A percentile compares a stretch with the other conserved stretches of the same genome.
These are phyloP conservation scores for Dentipellis fragilis DNA, from an alignment of 768 basidiomycete species.

Conservation along the genomic window DNA sequence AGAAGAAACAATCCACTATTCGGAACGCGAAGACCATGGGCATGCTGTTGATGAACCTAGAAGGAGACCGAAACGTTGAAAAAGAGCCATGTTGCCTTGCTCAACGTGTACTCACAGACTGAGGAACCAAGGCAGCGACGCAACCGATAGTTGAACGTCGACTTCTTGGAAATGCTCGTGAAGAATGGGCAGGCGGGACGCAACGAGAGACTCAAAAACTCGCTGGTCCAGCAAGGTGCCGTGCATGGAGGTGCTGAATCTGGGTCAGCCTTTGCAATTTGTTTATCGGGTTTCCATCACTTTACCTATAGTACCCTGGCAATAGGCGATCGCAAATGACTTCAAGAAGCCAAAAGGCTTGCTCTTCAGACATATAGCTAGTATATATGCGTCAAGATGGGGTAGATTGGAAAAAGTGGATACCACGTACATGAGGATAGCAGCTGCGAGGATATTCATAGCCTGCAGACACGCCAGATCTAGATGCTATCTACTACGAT, in stretches of 20 bases:
- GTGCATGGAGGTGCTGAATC: constrained; percentile 86
- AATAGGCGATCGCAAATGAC: constrained; percentile 90
- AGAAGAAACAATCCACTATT: constrained; percentile 95
- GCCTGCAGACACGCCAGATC: constrained; percentile 38
- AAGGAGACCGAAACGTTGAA: not conserved
- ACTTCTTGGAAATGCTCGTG: constrained; percentile 86
- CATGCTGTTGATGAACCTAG: constrained; percentile 85
- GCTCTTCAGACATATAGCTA: constrained; percentile 98
- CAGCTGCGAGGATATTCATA: constrained; percentile 95
- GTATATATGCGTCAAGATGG: not conserved
- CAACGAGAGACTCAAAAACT: constrained; percentile 91
- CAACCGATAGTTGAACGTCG: constrained; percentile 95
- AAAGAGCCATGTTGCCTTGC: not conserved
- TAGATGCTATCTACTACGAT: not conserved
- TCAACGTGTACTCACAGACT: constrained; percentile 58
- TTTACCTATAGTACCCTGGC: constrained; percentile 93
- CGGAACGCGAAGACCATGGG: constrained; percentile 97
- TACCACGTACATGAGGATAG: constrained; percentile 71
- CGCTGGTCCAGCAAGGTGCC: constrained; percentile 97
- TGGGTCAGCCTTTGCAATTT: constrained; percentile 4
- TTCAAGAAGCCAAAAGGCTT: constrained; percentile 94
- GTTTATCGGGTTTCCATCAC: not conserved
- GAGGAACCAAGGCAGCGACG: constrained; percentile 96
- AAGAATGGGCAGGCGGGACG: constrained; percentile 83
- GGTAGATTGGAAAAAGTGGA: not conserved